phyloP scores from a whole-genome alignment of 331 rosid species.

The Rosa hybrid region DNA sequence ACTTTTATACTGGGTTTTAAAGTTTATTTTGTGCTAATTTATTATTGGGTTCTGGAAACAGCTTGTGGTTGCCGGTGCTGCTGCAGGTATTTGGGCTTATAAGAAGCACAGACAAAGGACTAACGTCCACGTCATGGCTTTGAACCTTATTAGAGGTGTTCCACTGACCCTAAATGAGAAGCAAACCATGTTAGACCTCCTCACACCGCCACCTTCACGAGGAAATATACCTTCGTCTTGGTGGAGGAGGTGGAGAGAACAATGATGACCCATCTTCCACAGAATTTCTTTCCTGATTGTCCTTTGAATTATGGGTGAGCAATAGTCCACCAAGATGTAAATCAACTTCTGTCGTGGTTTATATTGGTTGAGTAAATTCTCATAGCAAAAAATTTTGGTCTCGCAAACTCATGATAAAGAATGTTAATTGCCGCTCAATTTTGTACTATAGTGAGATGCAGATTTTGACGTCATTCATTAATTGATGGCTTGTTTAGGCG shows the following conservation, averaged over 20 bases:
- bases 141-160: constrained; percentile 72
- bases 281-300: not conserved
- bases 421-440: not conserved
- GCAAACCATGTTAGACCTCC: constrained; percentile 71
- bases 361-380: constrained; percentile 5
- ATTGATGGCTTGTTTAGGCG: constrained; percentile 2
- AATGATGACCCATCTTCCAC: constrained; percentile 30
- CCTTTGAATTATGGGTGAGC: constrained; percentile 1
- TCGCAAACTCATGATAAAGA: not conserved
- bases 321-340: not conserved
- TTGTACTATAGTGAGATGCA: not conserved
- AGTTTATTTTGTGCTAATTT: constrained; percentile 20
- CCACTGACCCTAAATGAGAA: constrained; percentile 78
- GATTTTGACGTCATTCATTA: not conserved
- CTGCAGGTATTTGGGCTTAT: constrained; percentile 73
- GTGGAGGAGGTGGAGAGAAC: constrained; percentile 59
- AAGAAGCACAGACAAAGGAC: constrained; percentile 60
- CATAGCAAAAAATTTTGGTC: not conserved
- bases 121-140: constrained; percentile 78
- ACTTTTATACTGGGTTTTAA: not conserved
- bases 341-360: constrained; percentile 5
- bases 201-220: constrained; percentile 67
- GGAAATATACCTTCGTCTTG: constrained; percentile 37
- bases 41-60: constrained; percentile 34
- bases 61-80: constrained; percentile 70